phyloP scores from a whole-genome alignment of 2,329 filamentous ascomycete species.

The Colletotrichum plurivorum region DNA sequence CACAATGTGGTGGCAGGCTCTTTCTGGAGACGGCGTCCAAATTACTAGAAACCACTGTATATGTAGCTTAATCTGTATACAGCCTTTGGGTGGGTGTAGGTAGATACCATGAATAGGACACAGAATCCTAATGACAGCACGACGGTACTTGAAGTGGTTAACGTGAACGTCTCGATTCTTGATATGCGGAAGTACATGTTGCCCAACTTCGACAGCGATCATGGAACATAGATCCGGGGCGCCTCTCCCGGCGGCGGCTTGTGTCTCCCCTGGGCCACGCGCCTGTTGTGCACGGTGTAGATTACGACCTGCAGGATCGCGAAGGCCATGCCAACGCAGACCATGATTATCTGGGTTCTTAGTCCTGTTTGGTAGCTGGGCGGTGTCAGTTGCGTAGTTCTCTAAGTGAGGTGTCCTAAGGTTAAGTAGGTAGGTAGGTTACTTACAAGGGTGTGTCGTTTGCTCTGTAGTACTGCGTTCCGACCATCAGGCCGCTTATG shows the following conservation, averaged over 20 bases:
- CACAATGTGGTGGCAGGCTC: slow-evolving; percentile 4
- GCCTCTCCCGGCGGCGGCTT: slow-evolving; percentile 34
- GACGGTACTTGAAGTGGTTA: not conserved
- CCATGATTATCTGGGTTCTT: slow-evolving; percentile 60
- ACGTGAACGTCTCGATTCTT: no score
- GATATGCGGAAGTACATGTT: no score
- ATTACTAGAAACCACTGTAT: slow-evolving; percentile 30
- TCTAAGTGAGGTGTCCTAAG: no score
- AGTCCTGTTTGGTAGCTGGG: slow-evolving; percentile 59
- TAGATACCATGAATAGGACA: slow-evolving; percentile 37
- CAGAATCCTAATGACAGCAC: slow-evolving; percentile 31
- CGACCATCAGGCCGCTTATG: slow-evolving; percentile 64
- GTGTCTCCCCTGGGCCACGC: slow-evolving; percentile 43
- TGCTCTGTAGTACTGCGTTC: slow-evolving; percentile 63
- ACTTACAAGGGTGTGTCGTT: slow-evolving; percentile 57
- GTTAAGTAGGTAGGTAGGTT: not conserved
- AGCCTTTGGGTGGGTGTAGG: slow-evolving; percentile 12
- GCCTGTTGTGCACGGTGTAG: slow-evolving; percentile 55
- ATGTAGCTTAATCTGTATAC: slow-evolving; percentile 40
- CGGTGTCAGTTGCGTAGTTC: not conserved
- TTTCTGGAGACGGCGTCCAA: slow-evolving; percentile 17
- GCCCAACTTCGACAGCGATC: no score
- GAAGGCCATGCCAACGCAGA: slow-evolving; percentile 56
- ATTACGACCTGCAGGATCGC: slow-evolving; percentile 55
- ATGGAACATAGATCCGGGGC: slow-evolving; percentile 40